Evolutionary conservation across 768 basidiomycete genomes (phyloP), one percentile per base, ranked within the genome.

Genomic region (Podaxis pistillaris): DNA sequence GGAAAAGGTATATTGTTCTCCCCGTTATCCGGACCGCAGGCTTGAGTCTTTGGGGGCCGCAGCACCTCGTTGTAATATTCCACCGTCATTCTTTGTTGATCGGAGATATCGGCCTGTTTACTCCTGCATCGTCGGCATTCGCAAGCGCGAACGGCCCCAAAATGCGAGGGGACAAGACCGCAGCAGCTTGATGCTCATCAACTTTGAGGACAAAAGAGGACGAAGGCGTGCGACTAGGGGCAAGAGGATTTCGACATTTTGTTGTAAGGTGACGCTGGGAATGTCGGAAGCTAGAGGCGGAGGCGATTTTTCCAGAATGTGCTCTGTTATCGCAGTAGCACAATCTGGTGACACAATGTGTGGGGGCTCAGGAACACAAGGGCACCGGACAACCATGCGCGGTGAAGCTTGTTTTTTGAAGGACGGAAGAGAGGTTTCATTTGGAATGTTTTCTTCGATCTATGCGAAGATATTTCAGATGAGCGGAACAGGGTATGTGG

Each of bases 121-220:
- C n/a, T 19, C 41, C 59, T n/a, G 53, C n/a, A 8, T 53, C 59
- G 12, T 46, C 40, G 40, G 36, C 28, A 17, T 26, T 9, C 4
- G 51, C 15, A 44, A 54, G 59, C 11, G 52, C 19, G 28, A 51
- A n/a, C 24, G 51, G 51, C 15, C 38, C 30, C 12, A 60, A 37
- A 30, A 53, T 41, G 26, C 53, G 51, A 4, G 59, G 59, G 5
- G 59, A 60, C 51, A 53, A 44, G 37, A 44, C 37, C 15, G 38
- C 11, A 5, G 51, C 17, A 11, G 19, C 6, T 28, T 44, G 26
- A 2, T 19, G n/a, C 17, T 30, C 9, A 1, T 41, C 26, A 11
- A 2, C 33, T 53, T n/a, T n/a, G 15, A 9, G 41, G 38, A 12
- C 22, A 9, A 44, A 19, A 26, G 8, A 53, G 26, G 44, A 19